Conservation (phyloP, 2,329 filamentous ascomycete species). For the Curvularia lunata region DNA sequence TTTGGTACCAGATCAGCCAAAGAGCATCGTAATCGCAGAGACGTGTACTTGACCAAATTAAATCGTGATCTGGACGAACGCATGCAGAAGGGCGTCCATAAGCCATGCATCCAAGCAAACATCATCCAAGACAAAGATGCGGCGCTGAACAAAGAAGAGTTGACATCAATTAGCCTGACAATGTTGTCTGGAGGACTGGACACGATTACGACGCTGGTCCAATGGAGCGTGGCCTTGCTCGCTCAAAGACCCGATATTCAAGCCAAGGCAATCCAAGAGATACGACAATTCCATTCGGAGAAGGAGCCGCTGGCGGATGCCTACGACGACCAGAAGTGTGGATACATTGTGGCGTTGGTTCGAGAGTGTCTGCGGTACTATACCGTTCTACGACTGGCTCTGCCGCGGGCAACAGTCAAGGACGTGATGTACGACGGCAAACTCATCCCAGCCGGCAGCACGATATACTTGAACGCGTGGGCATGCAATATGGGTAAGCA, state of each 20-base stretch:
- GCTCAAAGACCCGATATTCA: constrained; percentile 68
- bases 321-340: constrained; percentile 68
- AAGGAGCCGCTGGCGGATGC: constrained; percentile 65
- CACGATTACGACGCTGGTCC: constrained; percentile 69
- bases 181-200: constrained; percentile 73
- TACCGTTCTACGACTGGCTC: constrained; percentile 66
- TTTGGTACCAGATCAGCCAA: constrained; percentile 63
- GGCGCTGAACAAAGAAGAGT: constrained; percentile 66
- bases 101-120: constrained; percentile 71
- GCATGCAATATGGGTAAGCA: constrained; percentile 72
- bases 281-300: constrained; percentile 60
- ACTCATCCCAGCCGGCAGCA: constrained; percentile 66
- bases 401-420: constrained; percentile 67
- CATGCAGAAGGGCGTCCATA: constrained; percentile 66
- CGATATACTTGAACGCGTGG: constrained; percentile 71
- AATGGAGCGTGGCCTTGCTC: constrained; percentile 68
- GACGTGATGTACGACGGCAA: constrained; percentile 65
- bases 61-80: constrained; percentile 66
- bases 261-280: constrained; percentile 63
- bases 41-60: constrained; percentile 64
- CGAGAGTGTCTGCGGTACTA: constrained; percentile 67
- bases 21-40: constrained; percentile 65
- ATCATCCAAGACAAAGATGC: constrained; percentile 69
- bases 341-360: constrained; percentile 68
- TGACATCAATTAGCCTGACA: constrained; percentile 70